Evolutionary conservation across 2,329 filamentous ascomycete genomes (phyloP).

Genomic region (Hypomyces perniciosus): DNA sequence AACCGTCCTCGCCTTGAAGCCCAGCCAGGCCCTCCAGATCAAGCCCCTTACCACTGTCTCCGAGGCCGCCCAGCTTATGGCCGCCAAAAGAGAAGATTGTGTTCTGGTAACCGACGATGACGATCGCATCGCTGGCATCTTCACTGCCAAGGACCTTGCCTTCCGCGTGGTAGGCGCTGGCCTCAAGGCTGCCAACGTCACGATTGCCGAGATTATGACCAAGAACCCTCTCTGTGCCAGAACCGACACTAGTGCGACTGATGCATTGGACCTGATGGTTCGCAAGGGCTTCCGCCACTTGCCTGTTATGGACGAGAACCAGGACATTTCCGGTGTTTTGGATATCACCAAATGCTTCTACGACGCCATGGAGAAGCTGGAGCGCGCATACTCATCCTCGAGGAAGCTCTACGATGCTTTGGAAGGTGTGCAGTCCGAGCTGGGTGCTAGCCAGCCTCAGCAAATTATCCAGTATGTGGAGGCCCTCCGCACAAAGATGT

Average conservation of each 20-base stretch:
- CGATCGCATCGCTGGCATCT: conserved; percentile 96
- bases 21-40: conserved; percentile 93
- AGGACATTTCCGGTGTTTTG: conserved; percentile 95
- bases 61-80: conserved; percentile 97
- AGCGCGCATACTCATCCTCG: conserved; percentile 96
- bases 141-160: conserved; percentile 96
- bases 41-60: conserved; percentile 91
- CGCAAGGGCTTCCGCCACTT: conserved; percentile 95
- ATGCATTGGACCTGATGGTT: conserved; percentile 96
- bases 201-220: conserved; percentile 98
- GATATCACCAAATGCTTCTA: conserved; percentile 99
- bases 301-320: conserved; percentile 99
- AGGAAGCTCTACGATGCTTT: conserved; percentile 95
- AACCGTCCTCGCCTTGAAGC: conserved; percentile 90
- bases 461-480: conserved; percentile 99
- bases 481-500: conserved; percentile 93
- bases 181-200: conserved; percentile 80
- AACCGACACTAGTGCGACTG: conserved; percentile 95
- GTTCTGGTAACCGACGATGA: conserved; percentile 97
- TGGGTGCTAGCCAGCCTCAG: conserved; percentile 91
- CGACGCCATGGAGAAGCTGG: conserved; percentile 99
- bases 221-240: conserved; percentile 97
- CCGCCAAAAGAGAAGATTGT: conserved; percentile 95
- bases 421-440: conserved; percentile 94
- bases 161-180: conserved; percentile 93